phyloP scores from a whole-genome alignment of 805 yeast genomes.

The Barnettozyma pratensis region DNA sequence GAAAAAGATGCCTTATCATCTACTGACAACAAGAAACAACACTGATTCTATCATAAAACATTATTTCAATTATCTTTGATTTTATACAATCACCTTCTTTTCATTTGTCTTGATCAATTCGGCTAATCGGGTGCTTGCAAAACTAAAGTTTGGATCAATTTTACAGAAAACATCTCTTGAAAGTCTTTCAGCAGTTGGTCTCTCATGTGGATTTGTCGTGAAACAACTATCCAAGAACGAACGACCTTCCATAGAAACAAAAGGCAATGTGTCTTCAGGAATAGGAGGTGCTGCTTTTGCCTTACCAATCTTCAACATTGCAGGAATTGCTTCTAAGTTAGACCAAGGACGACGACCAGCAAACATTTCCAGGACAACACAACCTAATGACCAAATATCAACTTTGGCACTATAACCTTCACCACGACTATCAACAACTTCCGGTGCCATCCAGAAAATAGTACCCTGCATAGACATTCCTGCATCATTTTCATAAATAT shows the following conservation, averaged over 20 bases:
- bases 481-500: constrained; percentile 84
- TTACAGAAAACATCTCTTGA: constrained; percentile 48
- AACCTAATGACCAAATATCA: constrained; percentile 97
- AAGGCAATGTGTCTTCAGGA: constrained; percentile 75
- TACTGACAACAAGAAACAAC: background rate
- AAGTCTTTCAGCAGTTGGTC: constrained; percentile 82
- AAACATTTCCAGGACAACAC: constrained; percentile 96
- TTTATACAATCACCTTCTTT: constrained; percentile 20
- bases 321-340: constrained; percentile 89
- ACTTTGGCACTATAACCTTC: constrained; percentile 97
- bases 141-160: constrained; percentile 38
- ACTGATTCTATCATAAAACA: no score
- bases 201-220: constrained; percentile 64
- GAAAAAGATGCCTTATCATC: background rate
- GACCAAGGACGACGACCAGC: constrained; percentile 99
- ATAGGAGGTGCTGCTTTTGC: constrained; percentile 92
- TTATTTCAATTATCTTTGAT: background rate
- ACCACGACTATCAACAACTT: constrained; percentile 84
- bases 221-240: constrained; percentile 76
- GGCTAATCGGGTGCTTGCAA: constrained; percentile 51
- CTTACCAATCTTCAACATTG: constrained; percentile 84
- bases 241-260: constrained; percentile 59
- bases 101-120: constrained; percentile 43
- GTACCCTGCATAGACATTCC: constrained; percentile 99
- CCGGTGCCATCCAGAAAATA: constrained; percentile 99